Evolutionary conservation across 768 basidiomycete species (phyloP).

Genomic region (Boletus tomentosulus): DNA sequence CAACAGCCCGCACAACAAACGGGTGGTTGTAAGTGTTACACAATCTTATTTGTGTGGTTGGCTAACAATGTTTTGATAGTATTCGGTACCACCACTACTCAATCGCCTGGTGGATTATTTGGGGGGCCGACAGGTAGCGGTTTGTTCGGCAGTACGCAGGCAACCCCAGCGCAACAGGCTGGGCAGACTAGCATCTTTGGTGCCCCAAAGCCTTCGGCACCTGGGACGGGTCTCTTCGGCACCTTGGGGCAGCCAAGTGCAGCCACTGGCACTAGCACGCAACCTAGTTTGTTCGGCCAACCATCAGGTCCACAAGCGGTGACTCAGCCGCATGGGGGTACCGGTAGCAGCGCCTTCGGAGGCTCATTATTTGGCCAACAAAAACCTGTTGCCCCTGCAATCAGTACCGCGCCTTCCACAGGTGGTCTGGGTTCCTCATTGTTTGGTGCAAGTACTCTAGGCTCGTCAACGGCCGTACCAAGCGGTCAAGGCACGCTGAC

Average conservation of each 20-base stretch:
- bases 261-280: slow-evolving; percentile 26
- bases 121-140: slow-evolving; percentile 31
- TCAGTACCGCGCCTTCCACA: slow-evolving; percentile 42
- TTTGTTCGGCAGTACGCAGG: slow-evolving; percentile 36
- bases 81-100: slow-evolving; percentile 34
- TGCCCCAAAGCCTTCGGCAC: slow-evolving; percentile 29
- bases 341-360: slow-evolving; percentile 32
- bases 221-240: slow-evolving; percentile 42
- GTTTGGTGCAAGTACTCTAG: slow-evolving; percentile 38
- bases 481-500: slow-evolving; percentile 60
- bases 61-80: slow-evolving; percentile 25
- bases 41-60: background rate
- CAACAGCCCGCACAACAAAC: slow-evolving; percentile 40
- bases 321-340: slow-evolving; percentile 36
- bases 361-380: slow-evolving; percentile 45
- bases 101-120: slow-evolving; percentile 34
- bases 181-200: slow-evolving; percentile 29
- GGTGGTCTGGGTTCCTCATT: slow-evolving; percentile 35
- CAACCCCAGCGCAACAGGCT: slow-evolving; percentile 36
- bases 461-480: slow-evolving; percentile 39
- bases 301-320: slow-evolving; percentile 41
- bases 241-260: slow-evolving; percentile 41
- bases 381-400: slow-evolving; percentile 47
- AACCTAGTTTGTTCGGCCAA: slow-evolving; percentile 47
- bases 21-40: slow-evolving; percentile 31